Evolutionary conservation across 177 flowering plant genomes (phyloP), one percentile per base, ranked within the genome.

Genomic region (Telopea speciosissima): DNA sequence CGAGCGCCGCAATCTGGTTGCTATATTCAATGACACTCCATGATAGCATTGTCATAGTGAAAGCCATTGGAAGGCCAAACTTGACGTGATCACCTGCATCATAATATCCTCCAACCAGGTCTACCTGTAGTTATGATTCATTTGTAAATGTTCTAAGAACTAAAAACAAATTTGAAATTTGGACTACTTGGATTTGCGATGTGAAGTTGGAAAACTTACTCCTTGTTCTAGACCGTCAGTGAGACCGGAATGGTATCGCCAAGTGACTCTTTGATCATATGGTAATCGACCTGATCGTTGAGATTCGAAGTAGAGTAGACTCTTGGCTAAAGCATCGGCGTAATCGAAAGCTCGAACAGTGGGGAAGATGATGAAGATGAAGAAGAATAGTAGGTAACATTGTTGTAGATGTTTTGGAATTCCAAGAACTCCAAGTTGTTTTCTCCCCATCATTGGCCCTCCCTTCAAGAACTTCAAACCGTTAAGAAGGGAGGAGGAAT

Each of bases 81-180:
- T 91, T 91, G 0, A 91, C 95, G 73, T 91, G 89, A 72, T 91
- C 97, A 3, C 95, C 95, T 5, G 97, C 95, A 40, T 91, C 97
- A 68, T 91, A 90, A 68, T 92, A 92, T 1, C 97, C 97, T 73
- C 97, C 96, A 0, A 92, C 94, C 52, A 91, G 82, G 68, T 91
- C 96, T 77, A 80, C 98, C 98, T 81, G 71, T 69, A 76, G 33
- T 12, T 19, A 63, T 10, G 60, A 49, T n/a, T 21, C 12, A 3
- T 44, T 10, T 44, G 49, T 3, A 9, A 10, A 9, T 9, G 14
- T 44, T 44, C 49, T n/a, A 44, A 44, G 49, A 44, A 44, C 13
- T 44, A 44, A 13, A 44, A 44, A 3, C 1, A 66, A 7, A n/a
- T 4, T 23, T n/a, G n/a, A n/a, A n/a, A n/a, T n/a, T n/a, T n/a